Base-by-base conservation (phyloP, 1,139 yeast genomes). In the Kodamaea anthophila region DNA sequence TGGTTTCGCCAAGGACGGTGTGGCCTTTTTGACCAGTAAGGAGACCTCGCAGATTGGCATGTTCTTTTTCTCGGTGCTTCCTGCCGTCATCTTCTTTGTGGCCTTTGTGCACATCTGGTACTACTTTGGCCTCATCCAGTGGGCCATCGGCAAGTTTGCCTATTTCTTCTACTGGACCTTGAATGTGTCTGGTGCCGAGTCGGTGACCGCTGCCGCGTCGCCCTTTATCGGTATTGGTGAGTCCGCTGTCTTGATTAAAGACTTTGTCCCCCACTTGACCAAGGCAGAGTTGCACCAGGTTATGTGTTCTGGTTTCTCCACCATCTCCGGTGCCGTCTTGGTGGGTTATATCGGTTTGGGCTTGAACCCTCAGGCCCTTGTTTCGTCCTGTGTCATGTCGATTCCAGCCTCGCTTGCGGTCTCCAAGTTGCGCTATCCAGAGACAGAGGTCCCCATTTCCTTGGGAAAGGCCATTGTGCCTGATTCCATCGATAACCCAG, bases 201-300 rank as follows among this genome's bases (percentile, higher is more conserved):
- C 83, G 15, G 71, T 75, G 30, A 78, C 77, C 19, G 81, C 81
- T 9, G 79, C 82, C 26, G 83, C 83, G 1, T 72, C 82, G 24
- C 84, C 84, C 5, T 77, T 77, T 47, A 65, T 77, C 44, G 84
- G 84, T 29, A 77, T 74, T 45, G 83, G 84, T 47, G 84, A 77
- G 55, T 66, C 76, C 33, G 82, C 82, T 7, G 68, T 77, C 41
- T 65, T 77, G 42, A 66, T 77, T 46, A 75, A 75, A 52, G 78
- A 76, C 34, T 72, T 76, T 44, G 55, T 77, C 51, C 79, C 80
- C 12, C 76, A 60, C 46, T 61, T 74, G 44, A 77, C 83, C 26
- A 65, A 63, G 36, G 79, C 82, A 12, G 83, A 77, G 51, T 62
- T 76, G 37, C 83, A 76, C 47, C 82, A 74, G 52, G 65, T 76